Percentiles rank a stretch among this genome's conserved stretches.
phyloP scores from a whole-genome alignment of 2,329 filamentous ascomycete species.

The Nemania bipapillata region DNA sequence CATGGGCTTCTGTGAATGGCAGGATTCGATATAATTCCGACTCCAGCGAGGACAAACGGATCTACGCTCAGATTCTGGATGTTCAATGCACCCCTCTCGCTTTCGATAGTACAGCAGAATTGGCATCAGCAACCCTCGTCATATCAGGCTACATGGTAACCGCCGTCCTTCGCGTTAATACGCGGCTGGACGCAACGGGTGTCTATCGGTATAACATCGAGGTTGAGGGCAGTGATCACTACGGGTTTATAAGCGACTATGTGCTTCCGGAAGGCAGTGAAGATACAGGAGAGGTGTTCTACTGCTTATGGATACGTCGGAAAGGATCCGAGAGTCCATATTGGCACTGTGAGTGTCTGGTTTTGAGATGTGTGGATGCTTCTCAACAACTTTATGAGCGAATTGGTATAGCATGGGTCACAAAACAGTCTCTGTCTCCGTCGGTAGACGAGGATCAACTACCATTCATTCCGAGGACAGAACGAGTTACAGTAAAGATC shows the following conservation, averaged over 20 bases:
- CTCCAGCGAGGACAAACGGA: neutral
- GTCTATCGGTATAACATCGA: neutral
- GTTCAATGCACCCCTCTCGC: constrained; percentile 6
- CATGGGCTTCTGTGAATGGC: constrained; percentile 21
- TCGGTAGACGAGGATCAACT: neutral
- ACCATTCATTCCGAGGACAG: neutral
- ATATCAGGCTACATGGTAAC: neutral
- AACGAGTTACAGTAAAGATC: neutral
- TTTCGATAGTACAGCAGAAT: neutral
- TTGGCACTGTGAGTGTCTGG: neutral
- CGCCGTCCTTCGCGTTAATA: neutral
- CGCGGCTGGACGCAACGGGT: neutral
- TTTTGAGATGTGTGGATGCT: constrained; percentile 1
- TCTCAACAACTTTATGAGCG: constrained; percentile 1
- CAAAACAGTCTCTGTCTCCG: neutral
- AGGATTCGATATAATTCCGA: neutral
- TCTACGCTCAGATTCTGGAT: neutral
- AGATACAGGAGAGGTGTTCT: neutral
- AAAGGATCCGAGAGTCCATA: neutral
- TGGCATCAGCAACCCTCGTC: neutral
- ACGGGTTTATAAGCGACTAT: constrained; percentile 3
- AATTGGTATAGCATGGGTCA: neutral
- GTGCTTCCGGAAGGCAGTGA: constrained; percentile 1
- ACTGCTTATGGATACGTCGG: neutral
- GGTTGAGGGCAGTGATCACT: neutral